Conservation (phyloP, 2,329 filamentous ascomycete species). For the Dactylellina parvicollis region DNA sequence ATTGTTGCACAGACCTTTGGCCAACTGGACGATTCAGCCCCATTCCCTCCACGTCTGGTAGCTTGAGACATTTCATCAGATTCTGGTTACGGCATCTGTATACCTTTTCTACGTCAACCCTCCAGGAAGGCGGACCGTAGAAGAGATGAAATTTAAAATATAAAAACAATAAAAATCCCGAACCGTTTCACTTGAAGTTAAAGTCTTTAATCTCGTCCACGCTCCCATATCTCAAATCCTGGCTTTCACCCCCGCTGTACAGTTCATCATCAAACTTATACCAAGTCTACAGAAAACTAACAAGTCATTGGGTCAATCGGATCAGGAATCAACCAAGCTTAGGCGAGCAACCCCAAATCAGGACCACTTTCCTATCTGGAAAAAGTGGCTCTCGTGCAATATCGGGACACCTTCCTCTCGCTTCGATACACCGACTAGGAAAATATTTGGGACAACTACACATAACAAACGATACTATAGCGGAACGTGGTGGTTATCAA, state of each 20-base stretch:
- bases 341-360: conserved; percentile 10
- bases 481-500: conserved; percentile 4
- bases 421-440: conserved; percentile 34
- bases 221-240: conserved; percentile 21
- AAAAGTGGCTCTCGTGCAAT: conserved; percentile 11
- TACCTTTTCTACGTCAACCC: conserved; percentile 17
- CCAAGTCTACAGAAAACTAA: background rate
- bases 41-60: background rate
- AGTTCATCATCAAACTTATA: conserved; percentile 4
- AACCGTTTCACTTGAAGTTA: no score
- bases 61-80: conserved; percentile 1
- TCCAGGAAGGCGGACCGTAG: conserved; percentile 6
- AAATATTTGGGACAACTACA: conserved; percentile 18
- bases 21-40: conserved; percentile 20
- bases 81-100: conserved; percentile 5
- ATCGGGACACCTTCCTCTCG: conserved; percentile 44
- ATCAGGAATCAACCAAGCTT: conserved; percentile 20
- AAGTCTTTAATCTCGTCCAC: no score
- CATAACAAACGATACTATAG: conserved; percentile 11
- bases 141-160: no score
- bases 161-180: no score
- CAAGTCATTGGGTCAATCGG: background rate
- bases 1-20: conserved; percentile 45
- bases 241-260: conserved; percentile 22
- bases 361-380: conserved; percentile 36